phyloP scores from a whole-genome alignment of 495 filamentous ascomycete species.

The Pseudomonodictys pantanalensis region DNA sequence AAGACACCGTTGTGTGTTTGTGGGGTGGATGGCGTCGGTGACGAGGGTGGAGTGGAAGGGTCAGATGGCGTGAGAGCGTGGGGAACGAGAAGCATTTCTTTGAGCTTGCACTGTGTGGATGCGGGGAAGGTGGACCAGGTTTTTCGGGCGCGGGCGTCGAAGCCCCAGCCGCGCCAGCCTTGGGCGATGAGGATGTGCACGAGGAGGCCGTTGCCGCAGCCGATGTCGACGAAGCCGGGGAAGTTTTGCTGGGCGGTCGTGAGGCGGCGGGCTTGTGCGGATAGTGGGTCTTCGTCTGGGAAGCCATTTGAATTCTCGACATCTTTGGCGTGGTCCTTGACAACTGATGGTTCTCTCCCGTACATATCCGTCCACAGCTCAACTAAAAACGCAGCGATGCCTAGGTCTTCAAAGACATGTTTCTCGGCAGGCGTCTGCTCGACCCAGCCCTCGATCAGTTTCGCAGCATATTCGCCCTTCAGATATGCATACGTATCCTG shows the following conservation, averaged over 20 bases:
- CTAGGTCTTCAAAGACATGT: slow-evolving; percentile 90
- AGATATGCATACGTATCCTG: slow-evolving; percentile 82
- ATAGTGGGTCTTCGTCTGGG: too few species aligned
- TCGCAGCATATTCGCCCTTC: slow-evolving; percentile 69
- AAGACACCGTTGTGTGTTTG: slow-evolving; percentile 65
- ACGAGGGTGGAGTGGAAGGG: neutral
- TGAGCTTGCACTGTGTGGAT: slow-evolving; percentile 54
- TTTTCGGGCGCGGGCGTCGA: slow-evolving; percentile 79
- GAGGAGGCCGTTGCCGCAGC: slow-evolving; percentile 93
- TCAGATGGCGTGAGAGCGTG: slow-evolving; percentile 46
- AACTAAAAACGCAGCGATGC: slow-evolving; percentile 90
- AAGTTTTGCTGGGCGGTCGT: slow-evolving; percentile 46
- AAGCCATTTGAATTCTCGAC: too few species aligned
- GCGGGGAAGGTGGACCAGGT: slow-evolving; percentile 72
- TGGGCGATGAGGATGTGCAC: slow-evolving; percentile 78
- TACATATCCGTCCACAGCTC: slow-evolving; percentile 93
- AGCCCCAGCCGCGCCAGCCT: slow-evolving; percentile 83
- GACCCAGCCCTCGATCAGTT: slow-evolving; percentile 68
- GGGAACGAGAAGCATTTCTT: slow-evolving; percentile 74
- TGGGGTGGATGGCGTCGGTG: neutral
- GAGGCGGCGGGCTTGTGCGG: neutral
- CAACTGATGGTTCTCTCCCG: slow-evolving; percentile 22
- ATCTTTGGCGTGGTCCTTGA: too few species aligned
- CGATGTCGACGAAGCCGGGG: slow-evolving; percentile 92
- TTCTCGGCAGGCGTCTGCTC: slow-evolving; percentile 85